A percentile compares a stretch with the other conserved stretches of the same genome.
These are phyloP conservation scores for Cokeromyces recurvatus DNA, from an alignment of 371 early-diverging fungal species.

Conservation along the genomic window DNA sequence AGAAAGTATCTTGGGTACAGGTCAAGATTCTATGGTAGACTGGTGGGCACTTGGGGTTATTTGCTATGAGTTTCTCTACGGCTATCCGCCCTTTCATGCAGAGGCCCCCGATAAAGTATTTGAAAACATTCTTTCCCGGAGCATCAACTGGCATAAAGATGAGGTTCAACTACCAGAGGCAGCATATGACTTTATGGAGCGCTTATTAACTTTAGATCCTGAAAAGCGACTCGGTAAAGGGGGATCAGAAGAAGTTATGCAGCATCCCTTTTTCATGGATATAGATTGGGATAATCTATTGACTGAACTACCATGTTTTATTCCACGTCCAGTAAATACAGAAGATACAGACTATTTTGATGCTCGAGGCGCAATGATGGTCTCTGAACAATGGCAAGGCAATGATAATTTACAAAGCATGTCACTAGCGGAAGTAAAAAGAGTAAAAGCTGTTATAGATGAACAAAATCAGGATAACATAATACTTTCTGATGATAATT, in stretches of 20 bases:
- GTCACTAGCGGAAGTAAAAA: conserved; percentile 26
- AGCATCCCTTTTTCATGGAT: conserved; percentile 61
- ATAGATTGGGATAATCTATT: conserved; percentile 71
- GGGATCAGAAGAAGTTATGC: conserved; percentile 63
- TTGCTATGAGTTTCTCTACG: conserved; percentile 86
- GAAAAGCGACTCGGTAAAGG: conserved; percentile 69
- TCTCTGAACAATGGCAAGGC: conserved; percentile 28
- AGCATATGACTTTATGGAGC: conserved; percentile 84
- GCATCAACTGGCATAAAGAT: conserved; percentile 69
- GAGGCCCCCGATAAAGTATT: conserved; percentile 78
- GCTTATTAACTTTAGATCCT: conserved; percentile 72
- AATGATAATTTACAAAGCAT: conserved; percentile 14
- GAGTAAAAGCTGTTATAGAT: conserved; percentile 37
- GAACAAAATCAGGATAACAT: conserved; percentile 41
- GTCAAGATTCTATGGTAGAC: conserved; percentile 84
- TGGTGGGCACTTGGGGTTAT: conserved; percentile 95
- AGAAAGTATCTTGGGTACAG: conserved; percentile 85
- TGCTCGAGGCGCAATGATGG: conserved; percentile 69
- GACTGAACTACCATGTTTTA: conserved; percentile 71
- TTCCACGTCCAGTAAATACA: conserved; percentile 70
- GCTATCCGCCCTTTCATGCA: conserved; percentile 89
- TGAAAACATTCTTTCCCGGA: conserved; percentile 77
- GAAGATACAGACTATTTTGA: conserved; percentile 97
- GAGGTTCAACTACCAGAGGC: conserved; percentile 72
- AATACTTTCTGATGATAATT: background rate